Evolutionary conservation across 495 filamentous ascomycete genomes (phyloP).

Genomic region (Aspergillus bridgeri): DNA sequence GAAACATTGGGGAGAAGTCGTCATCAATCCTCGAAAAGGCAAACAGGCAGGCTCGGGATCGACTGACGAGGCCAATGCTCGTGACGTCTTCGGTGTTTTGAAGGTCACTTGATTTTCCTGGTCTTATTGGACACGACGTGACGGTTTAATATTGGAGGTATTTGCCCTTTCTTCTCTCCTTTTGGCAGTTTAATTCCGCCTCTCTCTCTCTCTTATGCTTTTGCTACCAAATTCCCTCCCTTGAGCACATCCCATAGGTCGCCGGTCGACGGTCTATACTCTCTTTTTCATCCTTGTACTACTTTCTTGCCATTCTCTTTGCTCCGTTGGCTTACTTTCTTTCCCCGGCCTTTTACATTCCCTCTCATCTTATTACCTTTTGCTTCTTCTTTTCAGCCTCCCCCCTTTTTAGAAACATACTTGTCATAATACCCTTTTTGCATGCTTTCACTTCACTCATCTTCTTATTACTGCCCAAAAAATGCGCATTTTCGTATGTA

Average conservation of each 20-base stretch:
- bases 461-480: background rate
- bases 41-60: slow-evolving; percentile 33
- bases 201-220: slow-evolving; percentile 12
- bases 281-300: background rate
- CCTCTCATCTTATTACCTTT: background rate
- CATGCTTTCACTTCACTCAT: background rate
- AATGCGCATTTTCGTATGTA: background rate
- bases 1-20: slow-evolving; percentile 48
- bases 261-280: slow-evolving; percentile 15
- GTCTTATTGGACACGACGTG: slow-evolving; percentile 1
- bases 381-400: background rate
- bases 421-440: slow-evolving; percentile 10
- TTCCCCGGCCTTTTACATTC: slow-evolving; percentile 3
- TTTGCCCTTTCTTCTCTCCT: slow-evolving; percentile 3
- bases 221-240: slow-evolving; percentile 1
- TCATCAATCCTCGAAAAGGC: slow-evolving; percentile 40
- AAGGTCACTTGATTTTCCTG: slow-evolving; percentile 30
- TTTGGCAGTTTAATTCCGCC: background rate
- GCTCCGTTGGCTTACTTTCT: too few relatives aligned
- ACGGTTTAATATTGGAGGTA: slow-evolving; percentile 1
- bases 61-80: slow-evolving; percentile 20
- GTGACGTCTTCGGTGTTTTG: slow-evolving; percentile 47
- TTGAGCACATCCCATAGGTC: slow-evolving; percentile 9
- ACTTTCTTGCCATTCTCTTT: background rate
- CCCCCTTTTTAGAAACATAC: slow-evolving; percentile 4